Conservation (phyloP, 108 stramenopile species). For the Cylindrotheca closterium region DNA sequence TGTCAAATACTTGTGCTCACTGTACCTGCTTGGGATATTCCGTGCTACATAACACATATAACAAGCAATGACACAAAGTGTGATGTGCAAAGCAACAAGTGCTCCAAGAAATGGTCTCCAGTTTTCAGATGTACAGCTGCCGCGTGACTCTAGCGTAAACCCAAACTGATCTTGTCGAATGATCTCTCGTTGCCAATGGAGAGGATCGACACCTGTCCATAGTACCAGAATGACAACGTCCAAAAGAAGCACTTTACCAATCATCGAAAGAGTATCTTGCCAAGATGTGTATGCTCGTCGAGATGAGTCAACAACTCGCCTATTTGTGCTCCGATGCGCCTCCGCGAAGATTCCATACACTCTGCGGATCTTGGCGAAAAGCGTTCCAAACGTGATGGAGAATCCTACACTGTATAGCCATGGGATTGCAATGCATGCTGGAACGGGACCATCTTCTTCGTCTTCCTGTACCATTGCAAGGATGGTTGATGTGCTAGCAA, state of each 20-base stretch:
- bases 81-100: neutral
- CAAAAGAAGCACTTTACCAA: conserved; percentile 10
- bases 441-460: conserved; percentile 2
- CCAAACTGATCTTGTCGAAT: conserved; percentile 6
- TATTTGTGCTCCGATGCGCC: no score
- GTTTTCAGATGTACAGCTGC: conserved; percentile 8
- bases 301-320: no score
- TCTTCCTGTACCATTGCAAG: conserved; percentile 4
- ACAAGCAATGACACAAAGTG: conserved; percentile 8
- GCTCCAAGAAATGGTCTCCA: conserved; percentile 1
- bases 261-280: conserved; percentile 1
- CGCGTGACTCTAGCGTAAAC: conserved; percentile 5
- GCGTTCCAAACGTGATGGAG: no score
- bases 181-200: conserved; percentile 5
- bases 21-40: conserved; percentile 9
- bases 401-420: conserved; percentile 33
- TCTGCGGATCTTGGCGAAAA: conserved; percentile 40
- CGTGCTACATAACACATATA: conserved; percentile 14
- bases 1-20: conserved; percentile 3
- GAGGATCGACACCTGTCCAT: conserved; percentile 17
- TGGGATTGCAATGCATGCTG: conserved; percentile 33
- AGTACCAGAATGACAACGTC: conserved; percentile 9
- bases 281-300: no score
- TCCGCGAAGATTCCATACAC: conserved; percentile 10
- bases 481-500: conserved; percentile 10